Evolutionary conservation across 164 flowering plant species (phyloP), one percentile per base, ranked within the genome.

Genomic region (Dillenia suffruticosa): DNA sequence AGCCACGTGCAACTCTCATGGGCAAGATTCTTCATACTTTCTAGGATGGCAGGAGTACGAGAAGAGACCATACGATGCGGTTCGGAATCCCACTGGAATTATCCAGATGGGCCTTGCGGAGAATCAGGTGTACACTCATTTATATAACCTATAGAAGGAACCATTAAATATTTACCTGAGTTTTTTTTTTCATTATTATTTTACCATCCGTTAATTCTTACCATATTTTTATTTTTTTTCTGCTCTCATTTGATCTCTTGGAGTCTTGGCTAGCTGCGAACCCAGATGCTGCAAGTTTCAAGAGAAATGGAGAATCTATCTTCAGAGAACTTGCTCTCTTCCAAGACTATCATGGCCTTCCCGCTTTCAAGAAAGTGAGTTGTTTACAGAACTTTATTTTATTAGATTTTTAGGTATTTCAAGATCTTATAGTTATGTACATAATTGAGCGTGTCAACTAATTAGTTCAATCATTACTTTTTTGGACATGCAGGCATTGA

Each of bases 281-380:
- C 63, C 94, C 88, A 1, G 88, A 87, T 44, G 80, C 83, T 4
- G 75, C 85, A 0, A 66, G 79, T 5, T 82, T 87, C 71, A 82
- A 73, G 69, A 59, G 74, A 58, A 67, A 77, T 49, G 89, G 90
- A 8, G 57, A 74, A 54, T 83, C 86, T 70, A 79, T 80, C 8
- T 87, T 87, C 72, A 77, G 79, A 69, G 87, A 87, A 53, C 82
- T 87, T 10, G 93, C 87, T 62, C 83, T 83, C 63, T 86, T 79
- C 65, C 89, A 84, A 48, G 89, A 85, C 58, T 81, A 81, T 58
- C 87, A 75, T 59, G 86, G 88, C 64, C 78, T 82, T 46, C 85
- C 90, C 11, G 75, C 70, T 14, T 90, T 87, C 77, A 86, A 88
- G 44, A 77, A 83, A 55, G 96, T 89, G 69, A 62, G 48, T 26